Base-by-base conservation (phyloP, 2,329 filamentous ascomycete species). In the Exserohilum turcica region DNA sequence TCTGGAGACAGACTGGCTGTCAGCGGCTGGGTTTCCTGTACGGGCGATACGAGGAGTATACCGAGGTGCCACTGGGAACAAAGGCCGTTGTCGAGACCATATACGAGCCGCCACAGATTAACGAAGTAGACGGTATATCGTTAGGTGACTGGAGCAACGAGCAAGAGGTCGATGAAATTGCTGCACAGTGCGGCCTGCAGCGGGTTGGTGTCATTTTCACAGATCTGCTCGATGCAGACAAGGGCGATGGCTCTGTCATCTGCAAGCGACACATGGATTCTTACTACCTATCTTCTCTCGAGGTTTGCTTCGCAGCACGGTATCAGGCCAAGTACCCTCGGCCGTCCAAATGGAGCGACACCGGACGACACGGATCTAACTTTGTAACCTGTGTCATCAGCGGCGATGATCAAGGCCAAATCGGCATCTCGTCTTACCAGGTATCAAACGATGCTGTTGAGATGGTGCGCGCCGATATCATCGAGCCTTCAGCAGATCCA, bases 1-100 rank as follows among this genome's bases (percentile, higher is more conserved):
- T 93, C 53, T 99, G 94, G 93, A 84, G 95, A 64, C 87, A 85
- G 61, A 92, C 90, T 2, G 93, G 92, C 3, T 78, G 83, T 24
- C 94, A 99, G 73, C 84, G 94, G 35, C 74, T 97, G 40, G 94
- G 93, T 5, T 96, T 92, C 67, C 78, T 99, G 5, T 99, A 97
- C 65, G 94, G 94, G 15, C 86, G 86, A 47, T 97, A 96, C 69
- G 85, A 89, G 57, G 91, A 96, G 74, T 99, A 99, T 71, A 84
- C 87, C 3, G 91, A 96, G 71, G 91, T 99, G 3, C 95, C 94
- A 0, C 82, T 99, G 0, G 95, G 95, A 8, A 86, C 96, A 51
- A 99, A 99, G 76, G 93, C 93, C 13, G 86, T 99, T 1, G 92
- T 99, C 0, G 92, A 99, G 77, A 93, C 92, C 35, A 96, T 99